Conservation (phyloP, 2,329 filamentous ascomycete species). For the Penicillium janthinellum region DNA sequence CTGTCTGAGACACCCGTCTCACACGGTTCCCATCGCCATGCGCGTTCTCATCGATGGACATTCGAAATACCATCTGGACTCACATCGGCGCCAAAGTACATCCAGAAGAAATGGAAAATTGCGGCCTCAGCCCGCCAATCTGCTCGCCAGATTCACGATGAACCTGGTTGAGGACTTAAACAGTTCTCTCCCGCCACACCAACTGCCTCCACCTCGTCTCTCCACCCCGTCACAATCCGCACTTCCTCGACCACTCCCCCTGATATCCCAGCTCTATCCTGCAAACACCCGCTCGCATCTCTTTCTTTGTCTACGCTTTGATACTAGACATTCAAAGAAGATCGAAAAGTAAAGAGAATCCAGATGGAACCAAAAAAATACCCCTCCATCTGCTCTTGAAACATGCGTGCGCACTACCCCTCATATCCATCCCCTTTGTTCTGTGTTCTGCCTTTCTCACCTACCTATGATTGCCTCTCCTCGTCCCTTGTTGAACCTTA, state of each 20-base stretch:
- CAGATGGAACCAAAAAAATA: not conserved
- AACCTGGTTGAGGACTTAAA: not conserved
- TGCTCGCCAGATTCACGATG: not conserved
- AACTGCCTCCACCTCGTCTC: not conserved
- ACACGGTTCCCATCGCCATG: not conserved
- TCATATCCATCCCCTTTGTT: slow-evolving; percentile 10
- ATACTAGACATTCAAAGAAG: not conserved
- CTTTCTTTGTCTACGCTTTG: not conserved
- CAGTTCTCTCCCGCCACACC: not conserved
- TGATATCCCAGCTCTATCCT: slow-evolving; percentile 6
- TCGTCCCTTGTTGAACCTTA: slow-evolving; percentile 1
- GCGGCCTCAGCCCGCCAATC: not conserved
- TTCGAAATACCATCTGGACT: not conserved
- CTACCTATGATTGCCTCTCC: slow-evolving; percentile 10
- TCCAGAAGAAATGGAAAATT: not conserved
- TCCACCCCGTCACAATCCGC: not conserved
- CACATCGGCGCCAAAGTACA: not conserved
- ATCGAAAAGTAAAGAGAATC: not conserved
- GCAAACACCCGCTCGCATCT: not conserved
- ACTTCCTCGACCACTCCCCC: not conserved
- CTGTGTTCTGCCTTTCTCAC: slow-evolving; percentile 12
- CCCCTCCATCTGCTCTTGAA: slow-evolving; percentile 6
- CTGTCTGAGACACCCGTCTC: not conserved
- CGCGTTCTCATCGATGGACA: not conserved
- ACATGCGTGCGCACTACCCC: slow-evolving; percentile 1